Base-by-base conservation (phyloP, 441 rosid genomes). In the Aleurites moluccanus region DNA sequence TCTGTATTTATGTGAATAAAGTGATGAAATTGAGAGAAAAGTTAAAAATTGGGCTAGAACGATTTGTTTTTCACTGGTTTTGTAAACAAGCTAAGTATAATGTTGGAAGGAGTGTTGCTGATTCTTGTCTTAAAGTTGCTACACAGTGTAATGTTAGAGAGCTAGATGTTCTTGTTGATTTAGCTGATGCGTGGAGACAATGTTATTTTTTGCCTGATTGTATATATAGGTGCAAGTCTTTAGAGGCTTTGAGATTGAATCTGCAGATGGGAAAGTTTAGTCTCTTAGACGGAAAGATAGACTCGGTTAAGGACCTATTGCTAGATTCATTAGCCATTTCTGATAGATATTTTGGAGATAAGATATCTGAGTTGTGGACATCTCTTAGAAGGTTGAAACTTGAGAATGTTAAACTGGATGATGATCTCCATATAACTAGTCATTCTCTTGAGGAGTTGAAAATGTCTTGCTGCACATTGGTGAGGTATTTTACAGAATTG, bases 351-450 rank as follows among this genome's bases (percentile, higher is more conserved):
- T 77, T 72, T 18, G 80, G 76, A 45, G 45, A 56, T 6, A 77
- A 35, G n/a, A 77, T 71, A 53, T 64, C 75, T 33, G 18, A 6
- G 18, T 38, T 18, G 28, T 78, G 77, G 70, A 56, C n/a, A 2
- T 73, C 66, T 18, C 77, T 78, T 53, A 73, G 50, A 73, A 61
- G 57, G 66, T 62, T 78, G 18, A 69, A 44, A 52, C 77, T 78
- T 62, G 59, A 52, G 38, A 52, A 63, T 0, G 65, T 78, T 62
- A 14, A 0, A 7, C 49, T 64, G 38, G 10, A 15, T 9, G 3
- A 0, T 73, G 64, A 78, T 53, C 11, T 78, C 25, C 10, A 6
- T 10, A 28, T 78, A 14, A 23, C 62, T 10, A 53, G 56, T 50
- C 21, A 56, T 42, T 73, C 81, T 55, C 67, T 73, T 6, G 77